phyloP scores from a whole-genome alignment of 2,329 filamentous ascomycete species.

The Alternaria novae-zelandiae region DNA sequence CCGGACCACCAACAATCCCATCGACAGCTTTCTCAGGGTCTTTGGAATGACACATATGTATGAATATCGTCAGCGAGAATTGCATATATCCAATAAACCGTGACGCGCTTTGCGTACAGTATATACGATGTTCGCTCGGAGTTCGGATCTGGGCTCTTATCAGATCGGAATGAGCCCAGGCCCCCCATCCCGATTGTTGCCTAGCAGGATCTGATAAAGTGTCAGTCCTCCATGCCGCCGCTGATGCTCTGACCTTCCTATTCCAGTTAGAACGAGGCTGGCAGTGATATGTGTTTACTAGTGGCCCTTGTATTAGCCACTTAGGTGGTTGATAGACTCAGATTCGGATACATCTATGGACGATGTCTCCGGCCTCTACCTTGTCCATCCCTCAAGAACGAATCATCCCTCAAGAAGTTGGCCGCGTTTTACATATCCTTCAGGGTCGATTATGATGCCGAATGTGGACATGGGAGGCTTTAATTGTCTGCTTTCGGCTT shows the following conservation, averaged over 20 bases:
- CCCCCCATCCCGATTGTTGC: neutral
- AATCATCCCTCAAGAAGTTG: neutral
- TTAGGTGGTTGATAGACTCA: neutral
- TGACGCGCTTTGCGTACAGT: neutral
- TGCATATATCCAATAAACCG: neutral
- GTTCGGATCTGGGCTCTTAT: neutral
- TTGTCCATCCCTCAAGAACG: neutral
- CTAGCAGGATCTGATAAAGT: neutral
- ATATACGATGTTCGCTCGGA: neutral
- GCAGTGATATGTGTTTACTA: neutral
- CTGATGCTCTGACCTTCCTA: neutral
- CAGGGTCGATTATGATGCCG: neutral
- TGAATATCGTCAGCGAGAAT: neutral
- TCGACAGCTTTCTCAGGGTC: neutral
- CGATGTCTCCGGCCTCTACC: neutral
- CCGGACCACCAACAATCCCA: neutral
- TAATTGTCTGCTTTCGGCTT: neutral
- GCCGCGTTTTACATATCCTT: neutral
- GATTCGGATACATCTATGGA: neutral
- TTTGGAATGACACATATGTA: neutral
- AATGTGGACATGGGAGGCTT: accelerated
- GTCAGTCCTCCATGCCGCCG: neutral
- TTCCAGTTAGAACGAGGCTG: neutral
- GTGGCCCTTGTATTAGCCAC: neutral
- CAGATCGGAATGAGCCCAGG: neutral